These are phyloP conservation scores for Tripidium arundinaceum DNA, from an alignment of 202 grass and related monocot species.

Conservation along the genomic window DNA sequence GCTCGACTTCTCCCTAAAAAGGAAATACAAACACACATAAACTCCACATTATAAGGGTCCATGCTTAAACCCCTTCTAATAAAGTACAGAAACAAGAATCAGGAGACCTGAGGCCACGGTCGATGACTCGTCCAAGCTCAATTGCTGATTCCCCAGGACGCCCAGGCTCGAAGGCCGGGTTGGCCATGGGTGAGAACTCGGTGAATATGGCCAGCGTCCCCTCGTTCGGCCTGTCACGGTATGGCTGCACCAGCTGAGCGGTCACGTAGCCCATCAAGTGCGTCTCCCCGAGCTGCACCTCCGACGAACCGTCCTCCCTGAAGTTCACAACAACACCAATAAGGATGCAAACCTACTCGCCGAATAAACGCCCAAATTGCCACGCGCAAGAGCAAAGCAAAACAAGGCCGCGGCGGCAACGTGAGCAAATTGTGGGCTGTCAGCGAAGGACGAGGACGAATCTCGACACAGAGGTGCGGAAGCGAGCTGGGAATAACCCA, in stretches of 20 bases:
- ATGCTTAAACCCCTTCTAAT: neutral
- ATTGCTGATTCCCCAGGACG: conserved; percentile 70
- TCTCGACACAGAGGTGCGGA: neutral
- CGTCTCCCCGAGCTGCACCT: conserved; percentile 92
- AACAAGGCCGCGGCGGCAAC: neutral
- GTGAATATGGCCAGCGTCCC: conserved; percentile 84
- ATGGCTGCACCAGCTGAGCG: conserved; percentile 74
- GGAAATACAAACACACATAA: neutral
- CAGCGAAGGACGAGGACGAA: neutral
- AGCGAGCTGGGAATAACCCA: neutral
- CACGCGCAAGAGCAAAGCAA: neutral
- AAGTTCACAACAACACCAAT: neutral
- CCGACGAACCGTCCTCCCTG: conserved; percentile 81
- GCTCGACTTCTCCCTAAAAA: conserved; percentile 76
- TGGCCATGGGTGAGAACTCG: conserved; percentile 96
- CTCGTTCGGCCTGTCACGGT: conserved; percentile 87
- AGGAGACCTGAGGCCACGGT: conserved; percentile 77
- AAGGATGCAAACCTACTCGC: neutral
- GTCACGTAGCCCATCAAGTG: conserved; percentile 79
- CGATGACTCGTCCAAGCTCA: conserved; percentile 81
- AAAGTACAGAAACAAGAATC: neutral
- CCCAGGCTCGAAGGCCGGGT: conserved; percentile 80
- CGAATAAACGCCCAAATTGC: neutral
- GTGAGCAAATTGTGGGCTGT: neutral
- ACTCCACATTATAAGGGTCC: neutral